These are phyloP conservation scores for Coemansia sp. DNA, from an alignment of 192 early-diverging fungal genomes.

Conservation along the genomic window DNA sequence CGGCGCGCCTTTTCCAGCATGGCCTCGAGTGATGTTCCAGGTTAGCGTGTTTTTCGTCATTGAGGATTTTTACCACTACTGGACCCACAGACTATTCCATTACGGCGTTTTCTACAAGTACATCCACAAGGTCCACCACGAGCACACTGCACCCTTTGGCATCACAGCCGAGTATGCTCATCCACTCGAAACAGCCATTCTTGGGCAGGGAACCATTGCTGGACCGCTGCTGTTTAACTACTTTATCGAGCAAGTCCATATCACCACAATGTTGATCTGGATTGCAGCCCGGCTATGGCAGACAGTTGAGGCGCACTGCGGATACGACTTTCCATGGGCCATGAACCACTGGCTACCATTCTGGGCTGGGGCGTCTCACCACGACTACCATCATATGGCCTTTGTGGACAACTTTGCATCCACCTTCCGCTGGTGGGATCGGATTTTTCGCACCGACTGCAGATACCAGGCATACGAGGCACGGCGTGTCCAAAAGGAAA, in stretches of 20 bases:
- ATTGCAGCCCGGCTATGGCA: conserved; percentile 62
- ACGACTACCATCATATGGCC: conserved; percentile 75
- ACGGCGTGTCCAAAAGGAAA: conserved; percentile 26
- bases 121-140: conserved; percentile 80
- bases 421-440: conserved; percentile 89
- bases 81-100: conserved; percentile 69
- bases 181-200: conserved; percentile 66
- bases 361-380: conserved; percentile 78
- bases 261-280: conserved; percentile 70
- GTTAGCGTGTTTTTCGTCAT: conserved; percentile 61
- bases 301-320: conserved; percentile 72
- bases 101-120: conserved; percentile 66
- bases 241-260: conserved; percentile 61
- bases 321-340: conserved; percentile 83
- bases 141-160: conserved; percentile 72
- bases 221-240: conserved; percentile 59
- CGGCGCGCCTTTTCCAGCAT: conserved; percentile 65
- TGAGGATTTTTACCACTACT: conserved; percentile 75
- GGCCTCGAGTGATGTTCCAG: conserved; percentile 51
- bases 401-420: conserved; percentile 67
- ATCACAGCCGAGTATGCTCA: conserved; percentile 72
- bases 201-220: conserved; percentile 64
- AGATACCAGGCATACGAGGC: conserved; percentile 63
- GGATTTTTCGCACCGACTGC: conserved; percentile 76
- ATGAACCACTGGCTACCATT: conserved; percentile 79